Conservation (phyloP, 768 basidiomycete species). For the Dictyophora rubrovolvata region DNA sequence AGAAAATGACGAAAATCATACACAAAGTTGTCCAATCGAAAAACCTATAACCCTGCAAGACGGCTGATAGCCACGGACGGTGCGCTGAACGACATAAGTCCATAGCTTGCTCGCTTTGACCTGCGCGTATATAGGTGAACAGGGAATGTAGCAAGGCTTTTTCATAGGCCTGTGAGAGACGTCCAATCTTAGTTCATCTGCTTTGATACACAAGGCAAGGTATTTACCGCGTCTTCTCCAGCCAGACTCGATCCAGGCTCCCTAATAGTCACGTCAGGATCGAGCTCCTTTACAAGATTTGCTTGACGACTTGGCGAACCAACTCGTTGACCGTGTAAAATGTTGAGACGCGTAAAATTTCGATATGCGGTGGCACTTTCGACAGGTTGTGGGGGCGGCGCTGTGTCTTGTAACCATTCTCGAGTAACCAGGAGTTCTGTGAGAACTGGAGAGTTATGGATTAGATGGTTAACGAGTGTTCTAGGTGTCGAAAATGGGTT, state of each 20-base stretch:
- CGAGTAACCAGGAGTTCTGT: slow-evolving; percentile 70
- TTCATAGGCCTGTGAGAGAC: slow-evolving; percentile 56
- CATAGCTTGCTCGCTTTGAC: slow-evolving; percentile 76
- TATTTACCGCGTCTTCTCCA: slow-evolving; percentile 67
- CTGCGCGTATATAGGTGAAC: slow-evolving; percentile 75
- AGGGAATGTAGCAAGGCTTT: slow-evolving; percentile 66
- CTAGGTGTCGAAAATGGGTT: slow-evolving; percentile 81
- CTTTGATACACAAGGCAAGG: neutral
- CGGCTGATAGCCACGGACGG: slow-evolving; percentile 89
- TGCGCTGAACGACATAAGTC: slow-evolving; percentile 73
- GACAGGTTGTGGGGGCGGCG: slow-evolving; percentile 46
- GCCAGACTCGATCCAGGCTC: slow-evolving; percentile 52
- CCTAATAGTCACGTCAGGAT: slow-evolving; percentile 68
- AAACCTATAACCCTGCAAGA: slow-evolving; percentile 70
- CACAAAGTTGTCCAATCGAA: slow-evolving; percentile 71
- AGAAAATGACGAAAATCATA: slow-evolving; percentile 23
- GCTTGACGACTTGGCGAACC: slow-evolving; percentile 32
- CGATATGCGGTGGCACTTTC: slow-evolving; percentile 77
- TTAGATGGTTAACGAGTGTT: slow-evolving; percentile 62
- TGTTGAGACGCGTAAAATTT: slow-evolving; percentile 68
- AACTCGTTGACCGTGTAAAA: slow-evolving; percentile 54
- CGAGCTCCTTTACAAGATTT: slow-evolving; percentile 56
- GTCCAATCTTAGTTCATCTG: neutral
- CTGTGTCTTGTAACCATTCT: slow-evolving; percentile 83
- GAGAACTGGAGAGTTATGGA: slow-evolving; percentile 57